Conservation (phyloP, 1,284 basidiomycete species). For the Leccinum solheimii region DNA sequence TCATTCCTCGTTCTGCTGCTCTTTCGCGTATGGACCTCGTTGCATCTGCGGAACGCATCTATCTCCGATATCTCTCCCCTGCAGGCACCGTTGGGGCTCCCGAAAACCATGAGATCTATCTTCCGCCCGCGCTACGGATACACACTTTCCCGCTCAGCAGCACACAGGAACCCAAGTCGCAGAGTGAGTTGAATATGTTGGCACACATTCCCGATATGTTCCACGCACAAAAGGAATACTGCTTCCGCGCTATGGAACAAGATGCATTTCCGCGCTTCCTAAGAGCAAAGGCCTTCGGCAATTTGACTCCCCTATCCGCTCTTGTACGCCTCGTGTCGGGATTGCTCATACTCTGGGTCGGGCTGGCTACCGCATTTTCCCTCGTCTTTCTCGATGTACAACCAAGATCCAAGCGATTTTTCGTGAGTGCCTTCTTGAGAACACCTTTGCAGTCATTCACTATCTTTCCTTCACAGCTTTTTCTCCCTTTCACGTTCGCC, state of each 20-base stretch:
- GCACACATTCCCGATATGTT: conserved; percentile 96
- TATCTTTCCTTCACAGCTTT: conserved; percentile 59
- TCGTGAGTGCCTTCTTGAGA: conserved; percentile 64
- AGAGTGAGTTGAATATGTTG: conserved; percentile 73
- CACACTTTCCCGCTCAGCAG: conserved; percentile 75
- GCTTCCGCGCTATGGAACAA: conserved; percentile 95
- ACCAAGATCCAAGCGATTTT: conserved; percentile 88
- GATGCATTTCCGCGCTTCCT: conserved; percentile 97
- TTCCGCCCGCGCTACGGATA: conserved; percentile 83
- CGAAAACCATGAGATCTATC: conserved; percentile 91
- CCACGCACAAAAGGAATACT: conserved; percentile 96
- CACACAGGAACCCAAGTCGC: conserved; percentile 67
- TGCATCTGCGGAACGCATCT: conserved; percentile 93
- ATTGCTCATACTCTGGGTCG: conserved; percentile 89
- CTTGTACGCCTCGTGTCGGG: conserved; percentile 84
- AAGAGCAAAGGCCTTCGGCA: conserved; percentile 94
- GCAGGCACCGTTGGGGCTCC: conserved; percentile 63
- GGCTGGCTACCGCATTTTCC: conserved; percentile 85
- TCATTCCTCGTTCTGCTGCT: conserved; percentile 87
- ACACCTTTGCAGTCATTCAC: conserved; percentile 6
- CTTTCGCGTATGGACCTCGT: conserved; percentile 90
- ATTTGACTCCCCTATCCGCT: conserved; percentile 88
- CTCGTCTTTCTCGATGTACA: conserved; percentile 92
- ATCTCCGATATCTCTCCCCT: conserved; percentile 86
- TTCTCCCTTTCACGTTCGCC: conserved; percentile 92